These are phyloP conservation scores for Pichia deserticola DNA, from an alignment of 805 yeast genomes.

Conservation along the genomic window DNA sequence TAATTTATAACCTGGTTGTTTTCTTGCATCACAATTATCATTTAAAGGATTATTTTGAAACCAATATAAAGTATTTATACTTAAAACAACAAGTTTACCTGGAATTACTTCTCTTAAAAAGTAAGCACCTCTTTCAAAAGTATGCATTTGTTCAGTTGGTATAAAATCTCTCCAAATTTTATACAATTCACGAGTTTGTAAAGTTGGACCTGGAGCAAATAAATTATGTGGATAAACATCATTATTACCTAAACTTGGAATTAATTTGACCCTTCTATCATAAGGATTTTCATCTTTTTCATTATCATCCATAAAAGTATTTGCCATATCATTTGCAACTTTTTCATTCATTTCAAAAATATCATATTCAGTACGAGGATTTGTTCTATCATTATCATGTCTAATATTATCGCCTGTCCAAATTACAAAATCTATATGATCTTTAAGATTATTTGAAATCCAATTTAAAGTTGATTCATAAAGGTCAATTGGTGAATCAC, in stretches of 20 bases:
- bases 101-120: slow-evolving; percentile 76
- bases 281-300: slow-evolving; percentile 25
- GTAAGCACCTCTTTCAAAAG: slow-evolving; percentile 69
- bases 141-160: slow-evolving; percentile 71
- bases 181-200: slow-evolving; percentile 72
- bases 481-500: slow-evolving; percentile 65
- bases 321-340: slow-evolving; percentile 45
- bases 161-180: slow-evolving; percentile 67
- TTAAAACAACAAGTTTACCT: slow-evolving; percentile 64
- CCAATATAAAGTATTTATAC: slow-evolving; percentile 70
- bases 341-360: slow-evolving; percentile 63
- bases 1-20: slow-evolving; percentile 74
- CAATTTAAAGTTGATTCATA: slow-evolving; percentile 60
- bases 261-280: slow-evolving; percentile 32
- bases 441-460: slow-evolving; percentile 56
- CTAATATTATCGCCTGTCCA: slow-evolving; percentile 91
- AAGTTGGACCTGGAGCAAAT: slow-evolving; percentile 82
- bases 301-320: slow-evolving; percentile 43
- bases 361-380: slow-evolving; percentile 66
- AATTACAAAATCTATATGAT: slow-evolving; percentile 74
- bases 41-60: slow-evolving; percentile 75
- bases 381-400: slow-evolving; percentile 70
- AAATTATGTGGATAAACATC: slow-evolving; percentile 87
- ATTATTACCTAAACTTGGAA: slow-evolving; percentile 78
- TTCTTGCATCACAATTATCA: slow-evolving; percentile 65